These are phyloP conservation scores for Solanum phureja DNA, from an alignment of 257 asterid species.

Conservation along the genomic window DNA sequence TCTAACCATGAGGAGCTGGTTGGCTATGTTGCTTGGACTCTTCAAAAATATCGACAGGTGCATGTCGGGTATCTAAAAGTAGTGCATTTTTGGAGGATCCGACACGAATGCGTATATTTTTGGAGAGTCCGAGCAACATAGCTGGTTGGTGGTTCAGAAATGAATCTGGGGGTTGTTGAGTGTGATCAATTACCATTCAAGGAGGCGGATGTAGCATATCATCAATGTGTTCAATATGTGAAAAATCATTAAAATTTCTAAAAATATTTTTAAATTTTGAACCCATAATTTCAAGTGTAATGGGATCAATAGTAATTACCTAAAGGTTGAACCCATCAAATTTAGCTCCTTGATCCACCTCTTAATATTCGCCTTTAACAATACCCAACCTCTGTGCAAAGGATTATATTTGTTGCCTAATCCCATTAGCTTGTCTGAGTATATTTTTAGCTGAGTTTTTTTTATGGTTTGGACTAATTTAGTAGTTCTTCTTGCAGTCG, in stretches of 20 bases:
- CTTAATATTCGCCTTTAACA: background rate
- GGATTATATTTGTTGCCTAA: background rate
- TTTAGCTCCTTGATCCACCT: background rate
- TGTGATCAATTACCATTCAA: background rate
- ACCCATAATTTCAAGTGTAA: background rate
- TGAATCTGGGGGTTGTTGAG: background rate
- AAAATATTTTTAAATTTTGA: background rate
- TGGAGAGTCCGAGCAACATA: background rate
- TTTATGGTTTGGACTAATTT: background rate
- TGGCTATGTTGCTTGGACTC: background rate
- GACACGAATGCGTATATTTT: background rate
- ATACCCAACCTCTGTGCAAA: background rate
- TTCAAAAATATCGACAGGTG: background rate
- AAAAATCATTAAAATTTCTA: background rate
- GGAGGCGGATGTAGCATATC: background rate
- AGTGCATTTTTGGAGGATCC: background rate
- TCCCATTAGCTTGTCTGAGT: background rate
- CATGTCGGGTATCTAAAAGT: background rate
- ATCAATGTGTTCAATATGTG: background rate
- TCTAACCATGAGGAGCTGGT: background rate
- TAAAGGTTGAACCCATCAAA: background rate
- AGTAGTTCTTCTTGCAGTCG: slow-evolving; percentile 25
- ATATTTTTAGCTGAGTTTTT: background rate
- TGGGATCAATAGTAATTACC: background rate
- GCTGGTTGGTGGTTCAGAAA: background rate